These are phyloP conservation scores for Neofusicoccum kwambonambiense DNA, from an alignment of 2,329 filamentous ascomycete species.

Conservation along the genomic window DNA sequence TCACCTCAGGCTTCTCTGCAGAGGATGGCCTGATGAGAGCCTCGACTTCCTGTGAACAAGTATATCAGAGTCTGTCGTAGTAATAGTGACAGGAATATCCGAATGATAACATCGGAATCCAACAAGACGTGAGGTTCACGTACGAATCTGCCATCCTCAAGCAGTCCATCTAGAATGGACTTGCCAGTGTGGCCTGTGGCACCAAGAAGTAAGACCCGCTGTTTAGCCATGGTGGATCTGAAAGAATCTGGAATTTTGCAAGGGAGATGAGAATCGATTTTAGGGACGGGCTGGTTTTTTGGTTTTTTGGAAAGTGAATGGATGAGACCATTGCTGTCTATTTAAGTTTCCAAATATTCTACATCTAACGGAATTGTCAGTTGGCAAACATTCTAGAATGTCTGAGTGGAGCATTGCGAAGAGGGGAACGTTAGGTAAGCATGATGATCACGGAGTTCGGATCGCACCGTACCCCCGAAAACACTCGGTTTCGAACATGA, in stretches of 20 bases:
- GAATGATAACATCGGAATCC: no score
- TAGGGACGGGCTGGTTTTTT: no score
- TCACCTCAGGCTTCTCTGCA: not conserved
- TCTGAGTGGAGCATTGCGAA: not conserved
- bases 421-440: not conserved
- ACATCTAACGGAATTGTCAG: no score
- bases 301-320: no score
- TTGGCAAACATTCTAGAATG: no score
- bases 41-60: not conserved
- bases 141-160: not conserved
- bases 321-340: no score
- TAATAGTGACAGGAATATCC: no score
- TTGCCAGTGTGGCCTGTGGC: not conserved
- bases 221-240: not conserved
- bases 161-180: not conserved
- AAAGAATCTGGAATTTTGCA: no score
- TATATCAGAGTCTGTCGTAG: not conserved
- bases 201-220: not conserved
- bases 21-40: not conserved
- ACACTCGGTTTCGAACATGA: no score
- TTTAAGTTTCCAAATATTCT: no score
- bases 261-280: no score
- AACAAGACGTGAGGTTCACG: not conserved
- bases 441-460: not conserved
- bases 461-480: not conserved